Percentiles rank a stretch among this genome's conserved stretches.
phyloP scores from a whole-genome alignment of 2,329 filamentous ascomycete genomes.

The Penicillium sp. region DNA sequence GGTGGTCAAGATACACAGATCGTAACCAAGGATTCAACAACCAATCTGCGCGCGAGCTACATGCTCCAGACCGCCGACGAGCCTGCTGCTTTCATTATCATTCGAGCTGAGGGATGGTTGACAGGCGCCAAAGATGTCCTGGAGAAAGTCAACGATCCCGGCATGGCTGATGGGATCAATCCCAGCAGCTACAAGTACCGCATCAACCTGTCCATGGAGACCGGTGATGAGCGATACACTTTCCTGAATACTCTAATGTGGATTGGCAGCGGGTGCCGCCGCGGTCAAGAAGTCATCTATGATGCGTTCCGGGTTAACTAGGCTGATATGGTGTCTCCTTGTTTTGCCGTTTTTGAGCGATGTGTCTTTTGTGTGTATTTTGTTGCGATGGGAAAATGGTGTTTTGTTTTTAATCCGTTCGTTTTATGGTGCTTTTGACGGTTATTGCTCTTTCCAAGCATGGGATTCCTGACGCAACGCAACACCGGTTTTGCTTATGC shows the following conservation, averaged over 20 bases:
- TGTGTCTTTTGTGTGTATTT: slow-evolving; percentile 6
- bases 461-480: too few relatives aligned
- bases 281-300: slow-evolving; percentile 37
- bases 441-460: slow-evolving; percentile 2
- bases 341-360: slow-evolving; percentile 22
- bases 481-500: too few relatives aligned
- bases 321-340: slow-evolving; percentile 9
- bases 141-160: slow-evolving; percentile 44
- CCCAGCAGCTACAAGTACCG: slow-evolving; percentile 48
- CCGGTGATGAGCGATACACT: slow-evolving; percentile 46
- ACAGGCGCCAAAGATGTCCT: slow-evolving; percentile 46
- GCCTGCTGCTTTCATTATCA: slow-evolving; percentile 46
- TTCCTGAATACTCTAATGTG: slow-evolving; percentile 49
- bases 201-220: slow-evolving; percentile 45
- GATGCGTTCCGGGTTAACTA: slow-evolving; percentile 37
- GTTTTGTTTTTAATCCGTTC: slow-evolving; percentile 15
- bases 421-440: too few relatives aligned
- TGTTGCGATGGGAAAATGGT: slow-evolving; percentile 19
- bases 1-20: slow-evolving; percentile 48
- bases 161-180: slow-evolving; percentile 43
- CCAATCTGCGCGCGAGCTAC: slow-evolving; percentile 42
- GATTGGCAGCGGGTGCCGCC: slow-evolving; percentile 46
- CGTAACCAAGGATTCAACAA: slow-evolving; percentile 45
- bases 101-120: slow-evolving; percentile 45
- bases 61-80: slow-evolving; percentile 49